phyloP scores from a whole-genome alignment of 495 filamentous ascomycete species.

The Podospora pseudocomata region DNA sequence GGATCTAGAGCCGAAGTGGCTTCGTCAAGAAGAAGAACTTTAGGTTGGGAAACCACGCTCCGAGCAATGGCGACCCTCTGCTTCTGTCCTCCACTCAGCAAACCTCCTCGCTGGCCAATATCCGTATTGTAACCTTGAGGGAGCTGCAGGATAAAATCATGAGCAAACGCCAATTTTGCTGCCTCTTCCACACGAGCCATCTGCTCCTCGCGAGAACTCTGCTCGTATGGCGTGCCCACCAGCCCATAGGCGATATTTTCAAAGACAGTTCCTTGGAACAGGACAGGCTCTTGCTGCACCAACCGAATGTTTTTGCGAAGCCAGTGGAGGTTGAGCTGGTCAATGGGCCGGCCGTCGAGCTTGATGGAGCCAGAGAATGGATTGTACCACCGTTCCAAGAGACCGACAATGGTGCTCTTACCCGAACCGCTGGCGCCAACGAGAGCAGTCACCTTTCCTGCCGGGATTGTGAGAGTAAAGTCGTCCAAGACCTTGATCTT shows the following conservation, averaged over 20 bases:
- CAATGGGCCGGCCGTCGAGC: slow-evolving; percentile 52
- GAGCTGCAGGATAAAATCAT: slow-evolving; percentile 53
- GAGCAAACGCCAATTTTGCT: slow-evolving; percentile 53
- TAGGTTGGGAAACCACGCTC: slow-evolving; percentile 63
- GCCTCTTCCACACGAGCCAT: slow-evolving; percentile 51
- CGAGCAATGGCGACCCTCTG: slow-evolving; percentile 63
- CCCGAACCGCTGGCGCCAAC: slow-evolving; percentile 57
- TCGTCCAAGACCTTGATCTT: slow-evolving; percentile 76
- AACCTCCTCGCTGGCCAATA: slow-evolving; percentile 49
- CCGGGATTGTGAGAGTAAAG: slow-evolving; percentile 69
- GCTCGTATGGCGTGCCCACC: slow-evolving; percentile 53
- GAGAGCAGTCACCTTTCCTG: slow-evolving; percentile 80
- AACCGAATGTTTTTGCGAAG: slow-evolving; percentile 61
- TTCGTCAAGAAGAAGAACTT: slow-evolving; percentile 78
- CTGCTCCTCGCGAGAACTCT: slow-evolving; percentile 45
- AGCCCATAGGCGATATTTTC: slow-evolving; percentile 61
- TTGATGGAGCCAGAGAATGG: slow-evolving; percentile 51
- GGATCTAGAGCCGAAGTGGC: slow-evolving; percentile 73
- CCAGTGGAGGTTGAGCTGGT: slow-evolving; percentile 57
- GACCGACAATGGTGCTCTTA: slow-evolving; percentile 85
- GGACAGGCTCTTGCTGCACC: slow-evolving; percentile 64
- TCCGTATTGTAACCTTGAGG: slow-evolving; percentile 57
- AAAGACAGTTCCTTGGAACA: slow-evolving; percentile 67
- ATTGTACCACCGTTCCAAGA: slow-evolving; percentile 88
- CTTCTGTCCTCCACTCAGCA: slow-evolving; percentile 52